A percentile compares a stretch with the other conserved stretches of the same genome.
Conservation (phyloP, 2,329 filamentous ascomycete species). For the Karstenula rhodostoma region DNA sequence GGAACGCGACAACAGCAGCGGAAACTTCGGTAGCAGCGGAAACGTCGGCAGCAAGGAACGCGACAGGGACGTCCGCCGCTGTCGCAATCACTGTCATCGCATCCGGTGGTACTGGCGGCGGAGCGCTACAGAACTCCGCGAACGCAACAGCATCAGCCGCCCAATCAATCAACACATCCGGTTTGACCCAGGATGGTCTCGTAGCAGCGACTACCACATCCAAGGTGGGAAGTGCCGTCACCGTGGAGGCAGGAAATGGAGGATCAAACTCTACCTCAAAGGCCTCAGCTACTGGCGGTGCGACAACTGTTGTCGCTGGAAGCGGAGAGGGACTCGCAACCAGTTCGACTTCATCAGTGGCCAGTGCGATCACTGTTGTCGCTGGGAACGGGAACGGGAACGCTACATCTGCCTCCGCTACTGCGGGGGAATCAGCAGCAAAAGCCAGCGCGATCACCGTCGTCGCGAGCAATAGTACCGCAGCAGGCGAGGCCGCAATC, state of each 20-base stretch:
- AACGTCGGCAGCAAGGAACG: neutral
- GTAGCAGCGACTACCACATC: conserved; percentile 30
- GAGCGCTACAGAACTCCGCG: neutral
- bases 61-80: neutral
- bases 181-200: conserved; percentile 24
- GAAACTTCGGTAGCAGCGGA: too few species aligned
- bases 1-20: too few species aligned
- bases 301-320: conserved; percentile 20
- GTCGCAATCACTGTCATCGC: conserved; percentile 8
- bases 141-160: neutral
- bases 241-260: neutral
- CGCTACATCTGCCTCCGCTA: conserved; percentile 18
- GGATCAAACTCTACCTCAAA: conserved; percentile 13
- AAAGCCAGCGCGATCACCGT: conserved; percentile 15
- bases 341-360: too few species aligned
- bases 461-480: conserved; percentile 14
- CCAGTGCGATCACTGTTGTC: conserved; percentile 7
- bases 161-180: conserved; percentile 2
- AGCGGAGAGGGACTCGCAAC: neutral
- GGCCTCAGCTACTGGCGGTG: neutral
- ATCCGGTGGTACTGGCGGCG: neutral
- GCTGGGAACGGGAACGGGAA: neutral
- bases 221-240: conserved; percentile 23
- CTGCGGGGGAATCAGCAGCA: conserved; percentile 11
- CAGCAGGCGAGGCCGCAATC: conserved; percentile 18